Percentiles rank a stretch among this genome's conserved stretches.
These are phyloP conservation scores for Aspergillus neoniger DNA, from an alignment of 2,329 filamentous ascomycete genomes.

Conservation along the genomic window DNA sequence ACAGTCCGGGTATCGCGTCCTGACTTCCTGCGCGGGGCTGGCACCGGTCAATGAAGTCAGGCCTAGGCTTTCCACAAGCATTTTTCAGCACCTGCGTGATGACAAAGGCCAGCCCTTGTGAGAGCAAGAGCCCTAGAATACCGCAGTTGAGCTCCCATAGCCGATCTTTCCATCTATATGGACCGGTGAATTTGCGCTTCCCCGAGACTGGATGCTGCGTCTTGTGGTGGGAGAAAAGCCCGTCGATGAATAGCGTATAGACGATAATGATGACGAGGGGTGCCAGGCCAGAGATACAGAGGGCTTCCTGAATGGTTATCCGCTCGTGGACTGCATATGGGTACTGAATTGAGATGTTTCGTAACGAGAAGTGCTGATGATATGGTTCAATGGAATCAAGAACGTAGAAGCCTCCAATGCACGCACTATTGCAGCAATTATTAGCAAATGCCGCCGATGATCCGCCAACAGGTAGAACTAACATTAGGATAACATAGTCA, in stretches of 20 bases:
- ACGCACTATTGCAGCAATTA: constrained; percentile 43
- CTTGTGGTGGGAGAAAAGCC: constrained; percentile 57
- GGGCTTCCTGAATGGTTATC: constrained; percentile 53
- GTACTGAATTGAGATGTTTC: constrained; percentile 60
- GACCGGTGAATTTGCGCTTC: constrained; percentile 45
- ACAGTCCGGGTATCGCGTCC: constrained; percentile 45
- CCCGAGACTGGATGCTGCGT: constrained; percentile 36
- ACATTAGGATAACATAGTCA: constrained; percentile 63
- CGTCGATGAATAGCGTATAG: constrained; percentile 61
- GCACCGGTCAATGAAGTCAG: constrained; percentile 61
- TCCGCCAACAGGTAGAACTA: constrained; percentile 26
- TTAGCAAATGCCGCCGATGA: constrained; percentile 10
- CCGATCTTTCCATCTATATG: constrained; percentile 57
- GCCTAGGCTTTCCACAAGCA: constrained; percentile 60
- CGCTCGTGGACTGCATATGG: constrained; percentile 59
- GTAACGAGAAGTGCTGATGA: constrained; percentile 60
- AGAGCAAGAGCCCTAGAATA: constrained; percentile 57
- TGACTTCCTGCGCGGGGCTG: constrained; percentile 39
- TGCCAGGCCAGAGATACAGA: constrained; percentile 52
- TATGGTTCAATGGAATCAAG: constrained; percentile 57
- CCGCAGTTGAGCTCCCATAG: constrained; percentile 66
- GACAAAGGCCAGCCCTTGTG: constrained; percentile 57
- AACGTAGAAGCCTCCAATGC: constrained; percentile 54
- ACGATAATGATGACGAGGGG: constrained; percentile 55
- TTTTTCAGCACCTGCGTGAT: constrained; percentile 62